Evolutionary conservation across 257 asterid species (phyloP), one percentile per base, ranked within the genome.

Genomic region (Ophiorrhiza pumila): DNA sequence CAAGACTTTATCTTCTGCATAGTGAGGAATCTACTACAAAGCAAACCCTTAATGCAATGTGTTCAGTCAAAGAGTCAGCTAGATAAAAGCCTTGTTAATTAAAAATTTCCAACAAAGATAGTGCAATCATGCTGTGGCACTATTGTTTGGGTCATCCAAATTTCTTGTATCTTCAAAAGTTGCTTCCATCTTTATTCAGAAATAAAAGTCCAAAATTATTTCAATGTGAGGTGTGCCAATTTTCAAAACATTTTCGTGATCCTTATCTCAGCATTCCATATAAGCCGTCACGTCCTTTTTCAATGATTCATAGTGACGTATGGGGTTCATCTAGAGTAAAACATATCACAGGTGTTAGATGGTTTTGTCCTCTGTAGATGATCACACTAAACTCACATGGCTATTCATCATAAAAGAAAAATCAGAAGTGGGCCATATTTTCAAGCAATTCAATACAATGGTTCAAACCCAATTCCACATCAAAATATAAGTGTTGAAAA

Each of bases 121-220:
- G 57, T 46, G 58, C 4, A 2, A 15, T 43, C 18, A 68, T 68
- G 43, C 25, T 43, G 22, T 68, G 45, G 41, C 72, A 68, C 15
- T 46, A 18, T 25, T 18, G 18, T 37, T n/a, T 71, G 5, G 68
- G 68, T 71, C 75, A 39, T 58, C 75, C 68, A n/a, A 57, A 35
- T 23, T 71, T 68, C 29, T 4, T 68, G 43, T 68, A 68, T 31
- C 27, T 23, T 11, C 6, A 0, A n/a, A 20, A 25, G 22, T 1
- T 56, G n/a, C n/a, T n/a, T n/a, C n/a, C n/a, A 29, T n/a, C n/a
- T 39, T 71, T 39, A n/a, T 53, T 52, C 12, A 39, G 23, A 2
- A 56, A 60, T 72, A 72, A 72, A 58, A 42, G 6, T 58, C 43
- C 76, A 29, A 60, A 15, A 2, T 43, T 18, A 29, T 59, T 72